These are phyloP conservation scores for Aspergillus versicolor DNA, from an alignment of 2,329 filamentous ascomycete species.

Conservation along the genomic window DNA sequence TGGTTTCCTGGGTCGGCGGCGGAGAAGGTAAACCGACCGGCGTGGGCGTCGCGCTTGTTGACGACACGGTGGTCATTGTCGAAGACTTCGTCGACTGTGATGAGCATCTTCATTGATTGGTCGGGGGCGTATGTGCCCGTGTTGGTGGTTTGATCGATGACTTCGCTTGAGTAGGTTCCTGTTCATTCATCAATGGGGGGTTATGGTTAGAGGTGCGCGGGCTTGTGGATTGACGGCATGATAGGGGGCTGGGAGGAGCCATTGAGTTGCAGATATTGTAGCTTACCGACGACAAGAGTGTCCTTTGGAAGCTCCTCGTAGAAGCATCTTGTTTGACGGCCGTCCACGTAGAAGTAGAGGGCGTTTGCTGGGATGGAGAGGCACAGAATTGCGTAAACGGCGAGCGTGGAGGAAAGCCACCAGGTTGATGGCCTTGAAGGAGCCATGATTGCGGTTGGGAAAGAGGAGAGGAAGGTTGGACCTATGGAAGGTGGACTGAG, in stretches of 20 bases:
- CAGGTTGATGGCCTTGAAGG: conserved; percentile 34
- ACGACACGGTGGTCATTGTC: conserved; percentile 97
- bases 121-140: conserved; percentile 67
- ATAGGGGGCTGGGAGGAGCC: not conserved
- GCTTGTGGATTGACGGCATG: not conserved
- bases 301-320: conserved; percentile 98
- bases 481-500: not conserved
- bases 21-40: conserved; percentile 91
- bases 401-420: conserved; percentile 48
- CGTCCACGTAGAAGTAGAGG: conserved; percentile 95
- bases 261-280: not conserved
- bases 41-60: conserved; percentile 71
- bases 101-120: conserved; percentile 76
- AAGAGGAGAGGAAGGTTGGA: not conserved
- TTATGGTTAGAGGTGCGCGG: not conserved
- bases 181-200: conserved; percentile 4
- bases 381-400: conserved; percentile 65
- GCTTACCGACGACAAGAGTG: conserved; percentile 82
- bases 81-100: conserved; percentile 93
- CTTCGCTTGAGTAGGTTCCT: conserved; percentile 83
- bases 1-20: conserved; percentile 94
- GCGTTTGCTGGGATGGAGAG: conserved; percentile 67
- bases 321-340: conserved; percentile 85
- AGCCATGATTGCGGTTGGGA: conserved; percentile 30
- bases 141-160: conserved; percentile 68